Conservation (phyloP, 257 asterid genomes). For the Rubia yunnanensis region DNA sequence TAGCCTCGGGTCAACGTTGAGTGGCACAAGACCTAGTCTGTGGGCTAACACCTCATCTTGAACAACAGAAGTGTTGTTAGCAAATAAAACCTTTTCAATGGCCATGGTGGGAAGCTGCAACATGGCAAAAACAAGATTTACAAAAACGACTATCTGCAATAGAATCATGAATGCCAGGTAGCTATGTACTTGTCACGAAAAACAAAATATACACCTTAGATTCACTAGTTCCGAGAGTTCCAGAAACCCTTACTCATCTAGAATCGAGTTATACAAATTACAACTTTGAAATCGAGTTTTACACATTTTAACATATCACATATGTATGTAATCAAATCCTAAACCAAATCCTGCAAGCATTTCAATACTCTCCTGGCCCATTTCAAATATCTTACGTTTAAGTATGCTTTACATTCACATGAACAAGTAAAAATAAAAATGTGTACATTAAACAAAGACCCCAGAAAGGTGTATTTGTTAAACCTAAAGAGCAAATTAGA, state of each 20-base stretch:
- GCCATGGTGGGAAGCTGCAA: constrained; percentile 92
- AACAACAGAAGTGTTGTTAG: constrained; percentile 84
- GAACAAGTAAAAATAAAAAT: background rate
- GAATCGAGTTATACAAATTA: background rate
- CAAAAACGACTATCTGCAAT: too few species aligned
- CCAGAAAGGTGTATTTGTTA: background rate
- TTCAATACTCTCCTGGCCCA: too few species aligned
- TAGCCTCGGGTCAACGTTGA: constrained; percentile 78
- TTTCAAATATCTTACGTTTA: too few species aligned
- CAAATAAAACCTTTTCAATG: constrained; percentile 78
- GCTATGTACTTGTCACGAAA: too few species aligned
- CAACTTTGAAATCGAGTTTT: too few species aligned
- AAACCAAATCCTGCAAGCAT: too few species aligned
- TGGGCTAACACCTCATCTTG: constrained; percentile 99
- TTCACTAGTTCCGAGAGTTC: background rate
- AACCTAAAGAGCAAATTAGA: background rate
- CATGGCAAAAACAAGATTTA: background rate
- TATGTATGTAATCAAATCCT: too few species aligned
- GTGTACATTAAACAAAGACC: background rate
- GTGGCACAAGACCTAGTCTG: constrained; percentile 86
- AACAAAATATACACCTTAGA: too few species aligned
- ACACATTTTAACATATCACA: too few species aligned
- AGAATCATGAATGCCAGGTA: too few species aligned
- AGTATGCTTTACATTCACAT: background rate
- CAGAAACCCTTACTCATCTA: too few species aligned